Evolutionary conservation across 352 stramenopile genomes (phyloP), one percentile per base, ranked within the genome.

Genomic region (Hyaloperonospora brassicae): DNA sequence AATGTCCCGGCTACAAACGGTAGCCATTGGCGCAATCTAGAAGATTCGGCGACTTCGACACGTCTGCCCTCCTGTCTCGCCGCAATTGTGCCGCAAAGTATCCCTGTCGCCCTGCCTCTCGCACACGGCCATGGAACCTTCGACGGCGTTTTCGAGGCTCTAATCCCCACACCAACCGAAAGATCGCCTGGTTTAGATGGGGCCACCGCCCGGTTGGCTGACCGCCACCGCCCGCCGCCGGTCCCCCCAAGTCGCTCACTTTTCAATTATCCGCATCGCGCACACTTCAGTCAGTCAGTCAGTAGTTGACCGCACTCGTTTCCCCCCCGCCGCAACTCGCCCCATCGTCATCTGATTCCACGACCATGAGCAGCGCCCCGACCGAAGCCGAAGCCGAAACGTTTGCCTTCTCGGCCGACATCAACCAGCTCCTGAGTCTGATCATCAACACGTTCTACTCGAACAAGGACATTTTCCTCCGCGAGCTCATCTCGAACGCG

Each of bases 391-490:
- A 96, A 84, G 80, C 93, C 38, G 97, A 99, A 88, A 98, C 92
- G 59, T 99, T 99, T 69, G 97, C 95, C 66, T 99, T 99, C 84
- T 98, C 88, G 56, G 96, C 97, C 59, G 97, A 99, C 74, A 99
- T 99, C 86, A 99, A 98, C 83, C 97, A 99, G 84, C 86, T 99
- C 50, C 77, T 99, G 73, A 98, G 88, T 63, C 74, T 99, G 66
- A 99, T 97, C 74, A 96, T 96, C 66, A 95, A 96, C 83, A 98
- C 95, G 59, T 98, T 99, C 76, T 99, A 99, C 92, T 98, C 92
- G 62, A 98, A 98, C 95, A 99, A 99, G 89, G 97, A 99, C 64
- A 97, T 99, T 59, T 99, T 99, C 78, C 64, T 97, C 34, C 90
- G 95, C 64, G 94, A 98, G 70, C 70, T 98, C 43, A 98, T 98